Conservation (phyloP, 2,329 filamentous ascomycete species). For the Colletotrichum melonis region DNA sequence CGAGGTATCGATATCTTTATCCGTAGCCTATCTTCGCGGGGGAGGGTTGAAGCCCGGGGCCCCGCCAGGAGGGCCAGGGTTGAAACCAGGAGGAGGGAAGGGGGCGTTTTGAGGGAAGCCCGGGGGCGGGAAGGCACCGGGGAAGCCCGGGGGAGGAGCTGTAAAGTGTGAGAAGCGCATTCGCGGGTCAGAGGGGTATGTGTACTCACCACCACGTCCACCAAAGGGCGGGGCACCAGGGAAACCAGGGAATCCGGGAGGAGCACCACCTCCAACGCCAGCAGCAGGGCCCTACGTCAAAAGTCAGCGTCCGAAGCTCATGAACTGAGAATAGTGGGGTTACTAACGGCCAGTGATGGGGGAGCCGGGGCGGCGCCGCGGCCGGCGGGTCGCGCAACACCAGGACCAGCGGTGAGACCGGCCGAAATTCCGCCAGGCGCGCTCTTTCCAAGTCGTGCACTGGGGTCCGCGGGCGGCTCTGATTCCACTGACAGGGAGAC, state of each 20-base stretch:
- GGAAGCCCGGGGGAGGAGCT: conserved; percentile 63
- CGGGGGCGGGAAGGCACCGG: conserved; percentile 58
- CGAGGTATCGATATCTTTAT: conserved; percentile 35
- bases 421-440: conserved; percentile 76
- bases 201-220: conserved; percentile 65
- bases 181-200: conserved; percentile 7
- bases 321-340: neutral
- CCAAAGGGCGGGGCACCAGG: conserved; percentile 62
- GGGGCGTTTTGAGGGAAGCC: conserved; percentile 52
- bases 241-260: conserved; percentile 67
- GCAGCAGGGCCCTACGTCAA: conserved; percentile 76
- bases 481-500: conserved; percentile 96
- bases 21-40: conserved; percentile 63
- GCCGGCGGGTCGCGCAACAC: conserved; percentile 91
- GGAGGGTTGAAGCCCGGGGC: conserved; percentile 82
- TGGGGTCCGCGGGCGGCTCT: conserved; percentile 92
- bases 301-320: neutral
- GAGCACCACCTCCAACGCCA: conserved; percentile 80
- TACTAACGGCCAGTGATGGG: conserved; percentile 80
- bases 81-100: conserved; percentile 64
- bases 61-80: conserved; percentile 58
- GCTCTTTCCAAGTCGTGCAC: conserved; percentile 85
- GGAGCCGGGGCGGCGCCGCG: conserved; percentile 74
- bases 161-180: conserved; percentile 46
- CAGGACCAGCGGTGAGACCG: conserved; percentile 83